Percentiles rank a stretch among this genome's conserved stretches.
Evolutionary conservation across 2,329 filamentous ascomycete genomes (phyloP).

Genomic region (Penicillium nordicum): DNA sequence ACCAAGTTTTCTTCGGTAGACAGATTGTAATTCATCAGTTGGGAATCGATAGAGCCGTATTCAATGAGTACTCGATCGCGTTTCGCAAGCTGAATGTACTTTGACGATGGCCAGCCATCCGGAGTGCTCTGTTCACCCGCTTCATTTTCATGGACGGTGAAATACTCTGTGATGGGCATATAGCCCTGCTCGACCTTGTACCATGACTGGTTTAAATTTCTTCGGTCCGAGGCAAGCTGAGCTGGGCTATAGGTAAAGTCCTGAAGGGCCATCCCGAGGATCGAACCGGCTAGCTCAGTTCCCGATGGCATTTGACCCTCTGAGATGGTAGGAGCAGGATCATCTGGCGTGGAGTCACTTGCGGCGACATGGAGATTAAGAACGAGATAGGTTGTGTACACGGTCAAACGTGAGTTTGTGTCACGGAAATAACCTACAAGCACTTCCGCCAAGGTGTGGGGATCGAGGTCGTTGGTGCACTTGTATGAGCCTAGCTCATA

Average conservation of each 20-base stretch:
- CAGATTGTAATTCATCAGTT: conserved; percentile 57
- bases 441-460: conserved; percentile 50
- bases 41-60: conserved; percentile 56
- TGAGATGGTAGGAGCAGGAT: conserved; percentile 41
- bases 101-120: conserved; percentile 63
- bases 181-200: conserved; percentile 43
- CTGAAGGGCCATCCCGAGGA: conserved; percentile 49
- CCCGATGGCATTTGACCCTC: conserved; percentile 45
- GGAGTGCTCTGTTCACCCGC: conserved; percentile 46
- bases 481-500: conserved; percentile 52
- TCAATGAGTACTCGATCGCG: conserved; percentile 54
- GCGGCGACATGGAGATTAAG: conserved; percentile 60
- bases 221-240: conserved; percentile 50
- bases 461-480: conserved; percentile 54
- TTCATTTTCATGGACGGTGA: conserved; percentile 39
- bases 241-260: conserved; percentile 54
- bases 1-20: conserved; percentile 49
- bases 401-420: conserved; percentile 55
- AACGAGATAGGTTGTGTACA: conserved; percentile 52
- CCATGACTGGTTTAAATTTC: conserved; percentile 59
- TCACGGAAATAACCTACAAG: conserved; percentile 52
- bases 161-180: conserved; percentile 53
- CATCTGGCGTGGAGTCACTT: conserved; percentile 40
- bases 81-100: conserved; percentile 54
- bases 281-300: conserved; percentile 45